phyloP scores from a whole-genome alignment of 2,329 filamentous ascomycete species.

The Cladophialophora immunda region DNA sequence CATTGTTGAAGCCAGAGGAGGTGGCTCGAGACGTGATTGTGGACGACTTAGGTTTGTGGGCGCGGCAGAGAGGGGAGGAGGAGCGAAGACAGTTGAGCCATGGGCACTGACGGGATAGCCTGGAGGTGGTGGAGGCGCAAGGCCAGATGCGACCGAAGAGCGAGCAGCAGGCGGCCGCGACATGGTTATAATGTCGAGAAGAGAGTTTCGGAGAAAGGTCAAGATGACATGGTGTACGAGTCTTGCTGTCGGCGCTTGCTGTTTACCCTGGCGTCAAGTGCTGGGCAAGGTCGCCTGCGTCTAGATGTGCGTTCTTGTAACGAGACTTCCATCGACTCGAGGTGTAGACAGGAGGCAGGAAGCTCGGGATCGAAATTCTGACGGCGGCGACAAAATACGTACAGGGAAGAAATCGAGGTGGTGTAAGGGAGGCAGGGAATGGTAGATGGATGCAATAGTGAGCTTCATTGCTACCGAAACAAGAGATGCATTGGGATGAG shows the following conservation, averaged over 20 bases:
- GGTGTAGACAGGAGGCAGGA: neutral
- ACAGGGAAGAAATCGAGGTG: neutral
- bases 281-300: conserved; percentile 32
- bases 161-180: conserved; percentile 33
- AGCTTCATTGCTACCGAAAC: conserved; percentile 18
- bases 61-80: conserved; percentile 28
- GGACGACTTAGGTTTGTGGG: conserved; percentile 27
- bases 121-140: conserved; percentile 33
- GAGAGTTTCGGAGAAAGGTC: neutral
- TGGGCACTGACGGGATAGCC: conserved; percentile 32
- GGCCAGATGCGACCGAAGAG: conserved; percentile 35
- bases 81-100: conserved; percentile 31
- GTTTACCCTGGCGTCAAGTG: neutral
- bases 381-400: neutral
- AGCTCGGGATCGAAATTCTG: neutral
- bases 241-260: conserved; percentile 9
- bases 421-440: neutral
- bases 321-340: conserved; percentile 34
- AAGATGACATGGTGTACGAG: conserved; percentile 11
- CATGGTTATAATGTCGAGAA: conserved; percentile 23
- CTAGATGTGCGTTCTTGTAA: conserved; percentile 25
- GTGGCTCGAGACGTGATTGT: conserved; percentile 38
- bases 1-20: conserved; percentile 36
- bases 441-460: neutral
- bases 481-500: neutral